Evolutionary conservation across 176 grass and related monocot genomes (phyloP).

Genomic region (Zoysia pacifica): DNA sequence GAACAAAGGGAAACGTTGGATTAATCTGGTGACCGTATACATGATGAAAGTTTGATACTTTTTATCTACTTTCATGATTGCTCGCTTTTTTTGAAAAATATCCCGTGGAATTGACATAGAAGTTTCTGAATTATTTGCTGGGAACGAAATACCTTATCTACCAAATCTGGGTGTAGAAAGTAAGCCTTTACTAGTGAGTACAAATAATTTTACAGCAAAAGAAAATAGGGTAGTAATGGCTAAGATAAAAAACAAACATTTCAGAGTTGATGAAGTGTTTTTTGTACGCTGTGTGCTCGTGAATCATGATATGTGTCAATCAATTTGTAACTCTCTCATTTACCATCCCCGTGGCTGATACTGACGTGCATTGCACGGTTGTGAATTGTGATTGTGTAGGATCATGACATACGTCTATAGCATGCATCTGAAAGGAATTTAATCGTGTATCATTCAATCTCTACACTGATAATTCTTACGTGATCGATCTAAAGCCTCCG

Average conservation of each 20-base stretch:
- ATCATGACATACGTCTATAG: not conserved
- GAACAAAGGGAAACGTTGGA: conserved; percentile 29
- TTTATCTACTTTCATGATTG: conserved; percentile 60
- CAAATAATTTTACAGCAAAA: conserved; percentile 40
- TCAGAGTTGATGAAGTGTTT: not conserved
- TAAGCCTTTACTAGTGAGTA: not conserved
- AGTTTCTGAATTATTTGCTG: conserved; percentile 6
- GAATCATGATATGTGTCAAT: not conserved
- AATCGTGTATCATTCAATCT: not conserved
- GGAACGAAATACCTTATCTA: conserved; percentile 34
- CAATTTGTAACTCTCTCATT: not conserved
- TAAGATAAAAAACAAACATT: not conserved
- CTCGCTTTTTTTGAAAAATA: conserved; percentile 42
- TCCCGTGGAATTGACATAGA: conserved; percentile 15
- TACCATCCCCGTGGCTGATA: not conserved
- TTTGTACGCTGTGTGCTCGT: not conserved
- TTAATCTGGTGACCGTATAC: conserved; percentile 43
- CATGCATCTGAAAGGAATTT: not conserved
- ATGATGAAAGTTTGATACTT: conserved; percentile 53
- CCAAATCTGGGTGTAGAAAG: not conserved
- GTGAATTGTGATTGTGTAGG: not conserved
- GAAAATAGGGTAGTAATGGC: conserved; percentile 23
- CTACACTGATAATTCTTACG: not conserved
- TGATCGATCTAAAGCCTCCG: not conserved
- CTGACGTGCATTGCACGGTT: not conserved